Percentiles rank a stretch among this genome's conserved stretches.
These are phyloP conservation scores for Lipomyces japonicus DNA, from an alignment of 805 yeast genomes.

Conservation along the genomic window DNA sequence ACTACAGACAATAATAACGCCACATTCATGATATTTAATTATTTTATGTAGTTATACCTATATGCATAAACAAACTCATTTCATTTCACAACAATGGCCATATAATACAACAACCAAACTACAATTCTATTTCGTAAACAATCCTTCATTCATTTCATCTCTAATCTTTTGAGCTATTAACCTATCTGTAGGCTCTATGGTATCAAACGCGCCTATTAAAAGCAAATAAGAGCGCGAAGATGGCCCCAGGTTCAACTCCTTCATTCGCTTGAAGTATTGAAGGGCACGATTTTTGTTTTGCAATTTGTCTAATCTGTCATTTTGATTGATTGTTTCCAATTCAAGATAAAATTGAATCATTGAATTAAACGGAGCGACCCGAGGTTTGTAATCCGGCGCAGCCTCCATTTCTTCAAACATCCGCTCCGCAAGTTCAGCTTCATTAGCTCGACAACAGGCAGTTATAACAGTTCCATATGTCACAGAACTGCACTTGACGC, in stretches of 20 bases:
- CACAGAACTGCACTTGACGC: constrained; percentile 33
- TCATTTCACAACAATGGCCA: no score
- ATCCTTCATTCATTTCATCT: no score
- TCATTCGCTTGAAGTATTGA: constrained; percentile 34
- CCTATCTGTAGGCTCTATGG: constrained; percentile 36
- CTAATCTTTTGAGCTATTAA: constrained; percentile 38
- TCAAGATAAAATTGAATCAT: constrained; percentile 41
- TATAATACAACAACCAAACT: no score
- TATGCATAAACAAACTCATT: no score
- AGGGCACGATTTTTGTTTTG: constrained; percentile 37
- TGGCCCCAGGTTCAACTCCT: constrained; percentile 30
- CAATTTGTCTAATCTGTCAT: constrained; percentile 35
- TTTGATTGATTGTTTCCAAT: constrained; percentile 33
- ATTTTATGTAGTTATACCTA: no score
- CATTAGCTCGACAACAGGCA: constrained; percentile 40
- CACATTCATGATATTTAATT: no score
- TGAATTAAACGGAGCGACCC: constrained; percentile 40
- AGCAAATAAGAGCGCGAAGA: constrained; percentile 42
- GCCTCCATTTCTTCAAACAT: constrained; percentile 40
- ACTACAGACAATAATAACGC: no score
- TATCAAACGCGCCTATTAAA: constrained; percentile 39
- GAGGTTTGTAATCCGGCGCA: constrained; percentile 33
- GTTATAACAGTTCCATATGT: constrained; percentile 42
- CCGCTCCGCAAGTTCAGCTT: constrained; percentile 34
- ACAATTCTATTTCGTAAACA: no score